Evolutionary conservation across 2,329 filamentous ascomycete genomes (phyloP), one percentile per base, ranked within the genome.

Genomic region (Hortaea werneckii): DNA sequence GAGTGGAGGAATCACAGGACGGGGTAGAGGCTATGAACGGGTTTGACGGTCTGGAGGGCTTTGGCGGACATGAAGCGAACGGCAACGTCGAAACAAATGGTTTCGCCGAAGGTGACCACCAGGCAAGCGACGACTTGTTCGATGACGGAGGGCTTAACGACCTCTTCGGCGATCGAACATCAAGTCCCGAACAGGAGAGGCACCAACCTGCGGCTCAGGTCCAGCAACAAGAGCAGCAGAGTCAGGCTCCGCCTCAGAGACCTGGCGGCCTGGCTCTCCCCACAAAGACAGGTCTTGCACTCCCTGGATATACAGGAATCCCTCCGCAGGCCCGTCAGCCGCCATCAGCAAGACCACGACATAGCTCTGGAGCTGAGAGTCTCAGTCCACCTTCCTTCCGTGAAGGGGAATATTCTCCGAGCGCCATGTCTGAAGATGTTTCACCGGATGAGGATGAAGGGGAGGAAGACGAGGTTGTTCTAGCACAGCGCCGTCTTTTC

Each of bases 101-200:
- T 7, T 48, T 53, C 44, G 46, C 51, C 42, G 50, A 53, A 11
- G 46, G 34, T 12, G 41, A 50, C 20, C 46, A 56, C 29, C 35
- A 55, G 54, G 8, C 52, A 50, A 39, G 56, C 54, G 74, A 84
- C 54, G 83, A 85, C 52, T 70, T 87, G 5, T 87, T 87, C 58
- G 83, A 82, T 48, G 82, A 82, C 45, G 75, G 70, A 28, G 70
- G 59, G 46, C 43, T 61, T 49, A 65, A 68, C 37, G 63, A 68
- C 48, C 61, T 66, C 42, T 67, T 68, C 30, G 57, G 57, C 39
- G 61, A 64, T 28, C 61, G 34, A 49, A 53, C 40, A 56, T 67
- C 46, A 49, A 67, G 55, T 53, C 57, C 58, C 30, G 57, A 55
- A 28, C 53, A 51, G 28, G 54, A 58, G 46, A 54, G 55, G 3